Percentiles rank a stretch among this genome's conserved stretches.
Evolutionary conservation across 1,284 basidiomycete species (phyloP).

Genomic region (Naganishia liquefaciens): DNA sequence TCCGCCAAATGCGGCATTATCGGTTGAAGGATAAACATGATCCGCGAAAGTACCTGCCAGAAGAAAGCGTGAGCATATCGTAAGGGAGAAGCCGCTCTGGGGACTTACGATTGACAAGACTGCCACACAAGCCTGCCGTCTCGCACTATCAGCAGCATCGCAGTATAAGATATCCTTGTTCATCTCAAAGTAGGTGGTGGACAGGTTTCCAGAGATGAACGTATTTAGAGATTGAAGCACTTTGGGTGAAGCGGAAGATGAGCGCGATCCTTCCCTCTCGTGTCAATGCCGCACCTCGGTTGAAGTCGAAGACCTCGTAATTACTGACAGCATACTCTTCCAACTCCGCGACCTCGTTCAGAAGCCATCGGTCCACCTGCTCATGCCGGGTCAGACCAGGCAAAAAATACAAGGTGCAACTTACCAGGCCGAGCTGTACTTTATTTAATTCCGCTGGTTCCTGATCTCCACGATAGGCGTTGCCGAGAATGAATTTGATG

Average conservation of each 20-base stretch:
- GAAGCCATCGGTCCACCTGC: slow-evolving; percentile 78
- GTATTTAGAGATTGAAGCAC: slow-evolving; percentile 54
- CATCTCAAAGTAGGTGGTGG: slow-evolving; percentile 77
- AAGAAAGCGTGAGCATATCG: background rate
- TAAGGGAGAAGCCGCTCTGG: background rate
- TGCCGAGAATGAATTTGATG: slow-evolving; percentile 85
- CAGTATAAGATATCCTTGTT: slow-evolving; percentile 91
- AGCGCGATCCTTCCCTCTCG: background rate
- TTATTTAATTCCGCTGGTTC: slow-evolving; percentile 12
- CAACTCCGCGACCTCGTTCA: slow-evolving; percentile 76
- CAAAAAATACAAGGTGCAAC: slow-evolving; percentile 40
- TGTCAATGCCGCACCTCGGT: slow-evolving; percentile 63
- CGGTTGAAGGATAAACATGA: slow-evolving; percentile 77
- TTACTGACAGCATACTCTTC: slow-evolving; percentile 67
- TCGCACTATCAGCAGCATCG: slow-evolving; percentile 59
- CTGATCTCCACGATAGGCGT: slow-evolving; percentile 58
- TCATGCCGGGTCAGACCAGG: too few relatives aligned
- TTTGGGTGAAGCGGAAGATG: slow-evolving; percentile 55
- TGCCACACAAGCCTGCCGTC: slow-evolving; percentile 67
- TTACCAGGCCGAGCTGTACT: slow-evolving; percentile 64
- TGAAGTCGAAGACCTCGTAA: slow-evolving; percentile 78
- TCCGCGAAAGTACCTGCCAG: slow-evolving; percentile 65
- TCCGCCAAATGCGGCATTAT: slow-evolving; percentile 89
- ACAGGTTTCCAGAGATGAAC: slow-evolving; percentile 59
- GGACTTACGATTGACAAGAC: slow-evolving; percentile 69